A percentile compares a stretch with the other conserved stretches of the same genome.
phyloP scores from a whole-genome alignment of 352 stramenopile genomes.

The Globisporangium abappressorium region DNA sequence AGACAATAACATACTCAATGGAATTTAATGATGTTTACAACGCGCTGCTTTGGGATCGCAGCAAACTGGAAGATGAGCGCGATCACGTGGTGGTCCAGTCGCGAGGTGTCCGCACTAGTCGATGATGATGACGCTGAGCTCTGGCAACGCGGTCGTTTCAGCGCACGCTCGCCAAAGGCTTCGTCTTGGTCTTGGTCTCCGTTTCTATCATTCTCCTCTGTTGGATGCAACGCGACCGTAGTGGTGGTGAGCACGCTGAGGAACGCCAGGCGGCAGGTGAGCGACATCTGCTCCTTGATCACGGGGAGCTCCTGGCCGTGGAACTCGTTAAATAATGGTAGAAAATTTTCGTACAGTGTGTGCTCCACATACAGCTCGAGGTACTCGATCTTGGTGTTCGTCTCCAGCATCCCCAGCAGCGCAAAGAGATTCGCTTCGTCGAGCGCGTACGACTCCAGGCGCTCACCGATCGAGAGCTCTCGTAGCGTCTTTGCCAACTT shows the following conservation, averaged over 20 bases:
- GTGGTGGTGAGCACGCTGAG: constrained; percentile 8
- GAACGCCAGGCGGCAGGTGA: constrained; percentile 12
- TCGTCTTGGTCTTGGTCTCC: neutral
- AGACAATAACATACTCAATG: neutral
- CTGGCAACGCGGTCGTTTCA: neutral
- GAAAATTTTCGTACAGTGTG: constrained; percentile 18
- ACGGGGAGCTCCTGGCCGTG: constrained; percentile 14
- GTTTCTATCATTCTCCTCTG: neutral
- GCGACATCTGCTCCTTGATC: constrained; percentile 11
- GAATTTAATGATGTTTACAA: constrained; percentile 15
- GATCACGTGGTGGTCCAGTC: constrained; percentile 15
- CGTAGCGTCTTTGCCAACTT: neutral
- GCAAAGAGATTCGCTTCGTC: constrained; percentile 21
- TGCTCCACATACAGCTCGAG: constrained; percentile 16
- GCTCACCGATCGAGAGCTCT: constrained; percentile 20
- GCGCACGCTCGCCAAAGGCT: neutral
- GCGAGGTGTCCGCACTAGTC: constrained; percentile 8
- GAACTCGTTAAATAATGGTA: constrained; percentile 19
- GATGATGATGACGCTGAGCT: neutral
- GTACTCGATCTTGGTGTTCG: constrained; percentile 14
- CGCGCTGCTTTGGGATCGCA: constrained; percentile 12
- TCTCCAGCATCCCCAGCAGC: constrained; percentile 16
- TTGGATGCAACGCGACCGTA: neutral
- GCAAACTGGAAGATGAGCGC: constrained; percentile 19
- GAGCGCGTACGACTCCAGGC: constrained; percentile 19